These are phyloP conservation scores for Tetrapyrgos nigripes DNA, from an alignment of 1,284 basidiomycete genomes.

Conservation along the genomic window DNA sequence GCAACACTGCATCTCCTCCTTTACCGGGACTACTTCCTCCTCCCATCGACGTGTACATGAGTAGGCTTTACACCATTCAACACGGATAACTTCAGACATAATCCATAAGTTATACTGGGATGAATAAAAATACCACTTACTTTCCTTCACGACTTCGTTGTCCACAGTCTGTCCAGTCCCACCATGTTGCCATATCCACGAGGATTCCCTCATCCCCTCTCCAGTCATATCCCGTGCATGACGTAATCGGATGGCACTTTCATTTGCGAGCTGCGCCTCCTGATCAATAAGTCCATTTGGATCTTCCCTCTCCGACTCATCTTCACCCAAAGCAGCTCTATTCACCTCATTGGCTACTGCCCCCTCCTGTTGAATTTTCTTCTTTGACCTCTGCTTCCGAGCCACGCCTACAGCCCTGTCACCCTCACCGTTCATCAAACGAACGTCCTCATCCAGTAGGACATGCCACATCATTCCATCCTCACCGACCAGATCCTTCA, in stretches of 20 bases:
- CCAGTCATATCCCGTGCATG: too few species aligned
- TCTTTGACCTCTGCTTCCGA: not conserved
- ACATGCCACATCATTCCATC: not conserved
- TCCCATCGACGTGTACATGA: not conserved
- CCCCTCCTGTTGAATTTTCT: not conserved
- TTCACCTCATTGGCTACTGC: not conserved
- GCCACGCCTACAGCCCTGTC: not conserved
- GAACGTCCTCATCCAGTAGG: not conserved
- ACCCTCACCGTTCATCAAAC: not conserved
- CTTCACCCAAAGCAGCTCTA: not conserved
- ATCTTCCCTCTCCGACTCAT: not conserved
- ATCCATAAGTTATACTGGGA: not conserved
- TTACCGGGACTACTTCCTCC: not conserved
- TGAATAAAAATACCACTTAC: not conserved
- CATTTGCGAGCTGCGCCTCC: not conserved
- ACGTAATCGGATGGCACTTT: not conserved
- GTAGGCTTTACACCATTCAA: constrained; percentile 10
- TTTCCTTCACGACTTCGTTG: too few species aligned
- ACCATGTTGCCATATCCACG: constrained; percentile 6
- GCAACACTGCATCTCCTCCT: not conserved
- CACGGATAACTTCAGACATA: not conserved
- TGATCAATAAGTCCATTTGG: too few species aligned
- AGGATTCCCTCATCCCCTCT: not conserved
- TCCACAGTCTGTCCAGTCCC: not conserved
- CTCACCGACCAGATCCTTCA: not conserved